Base-by-base conservation (phyloP, 805 yeast genomes). In the Lipomyces kockii region DNA sequence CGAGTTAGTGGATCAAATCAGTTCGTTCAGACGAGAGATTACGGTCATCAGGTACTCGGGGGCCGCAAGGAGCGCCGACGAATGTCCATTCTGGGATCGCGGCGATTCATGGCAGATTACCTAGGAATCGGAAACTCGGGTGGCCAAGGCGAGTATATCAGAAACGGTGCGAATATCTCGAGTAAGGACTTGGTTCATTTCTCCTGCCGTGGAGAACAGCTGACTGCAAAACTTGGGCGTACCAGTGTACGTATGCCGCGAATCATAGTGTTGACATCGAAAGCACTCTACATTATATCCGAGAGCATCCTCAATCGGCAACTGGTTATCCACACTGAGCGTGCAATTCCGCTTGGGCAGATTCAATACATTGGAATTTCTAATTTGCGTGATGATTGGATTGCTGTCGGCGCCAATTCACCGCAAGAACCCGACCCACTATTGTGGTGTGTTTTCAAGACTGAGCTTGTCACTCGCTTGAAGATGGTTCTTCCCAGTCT, bases 91-190 rank as follows among this genome's bases (percentile, higher is more conserved):
- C 78, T 92, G 54, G 98, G 98, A 0, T 89, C 88, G 62, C 85
- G 99, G 73, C 89, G 94, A 6, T 96, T 85, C 73, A 85, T 90
- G 88, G 99, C 98, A n/a, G 99, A 95, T 78, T 95, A 95, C 74
- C 80, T 95, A 69, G 91, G 88, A 17, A 90, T 97, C 75, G 93
- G 92, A 79, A 90, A 88, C 72, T 77, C 84, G 29, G 91, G 90
- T 56, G 86, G 91, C 3, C 85, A 78, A 76, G 99, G 99, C 63
- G 86, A 88, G 37, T 92, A 89, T 75, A 80, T 95, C 61, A 83
- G 87, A 6, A 61, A 35, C 37, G 65, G 70, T 1, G 70, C 72
- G 20, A 61, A 57, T 4, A 85, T 95, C 54, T 70, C 74, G 1
- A 80, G 80, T 20, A 71, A 70, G 49, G 97, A 89, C 17, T 81